phyloP scores from a whole-genome alignment of 2,329 filamentous ascomycete genomes.

The Simplicillium aogashimaense region DNA sequence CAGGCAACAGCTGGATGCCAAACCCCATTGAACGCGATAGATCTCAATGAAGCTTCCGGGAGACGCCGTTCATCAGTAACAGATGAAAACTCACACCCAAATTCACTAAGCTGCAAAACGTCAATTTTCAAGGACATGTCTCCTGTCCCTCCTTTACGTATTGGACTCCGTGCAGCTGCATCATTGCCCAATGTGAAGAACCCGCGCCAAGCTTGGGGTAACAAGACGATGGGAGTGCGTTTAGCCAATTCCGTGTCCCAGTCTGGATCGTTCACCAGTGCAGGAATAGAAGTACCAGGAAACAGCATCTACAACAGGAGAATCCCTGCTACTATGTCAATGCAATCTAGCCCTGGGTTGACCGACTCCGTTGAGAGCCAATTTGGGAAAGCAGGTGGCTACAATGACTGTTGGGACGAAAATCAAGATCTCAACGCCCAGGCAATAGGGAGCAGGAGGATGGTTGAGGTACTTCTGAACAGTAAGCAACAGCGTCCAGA shows the following conservation, averaged over 20 bases:
- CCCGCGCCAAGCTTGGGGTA: no score
- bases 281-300: neutral
- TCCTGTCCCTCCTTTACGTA: slow-evolving; percentile 3
- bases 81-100: neutral
- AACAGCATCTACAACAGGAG: neutral
- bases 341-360: slow-evolving; percentile 19
- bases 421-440: slow-evolving; percentile 18
- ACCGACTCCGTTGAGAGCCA: slow-evolving; percentile 8
- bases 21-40: no score
- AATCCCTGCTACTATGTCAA: slow-evolving; percentile 4
- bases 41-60: no score
- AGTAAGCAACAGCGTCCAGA: slow-evolving; percentile 26
- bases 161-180: slow-evolving; percentile 13
- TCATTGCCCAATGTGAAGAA: slow-evolving; percentile 11
- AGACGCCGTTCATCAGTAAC: neutral
- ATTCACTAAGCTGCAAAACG: neutral
- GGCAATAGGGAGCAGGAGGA: slow-evolving; percentile 33
- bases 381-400: slow-evolving; percentile 2
- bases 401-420: no score
- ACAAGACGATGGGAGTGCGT: slow-evolving; percentile 1
- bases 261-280: neutral
- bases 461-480: slow-evolving; percentile 45
- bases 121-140: neutral
- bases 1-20: no score
- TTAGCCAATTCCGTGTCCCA: neutral